A percentile compares a stretch with the other conserved stretches of the same genome.
Conservation (phyloP, 139 green algal species). For the Tetraselmis chui region DNA sequence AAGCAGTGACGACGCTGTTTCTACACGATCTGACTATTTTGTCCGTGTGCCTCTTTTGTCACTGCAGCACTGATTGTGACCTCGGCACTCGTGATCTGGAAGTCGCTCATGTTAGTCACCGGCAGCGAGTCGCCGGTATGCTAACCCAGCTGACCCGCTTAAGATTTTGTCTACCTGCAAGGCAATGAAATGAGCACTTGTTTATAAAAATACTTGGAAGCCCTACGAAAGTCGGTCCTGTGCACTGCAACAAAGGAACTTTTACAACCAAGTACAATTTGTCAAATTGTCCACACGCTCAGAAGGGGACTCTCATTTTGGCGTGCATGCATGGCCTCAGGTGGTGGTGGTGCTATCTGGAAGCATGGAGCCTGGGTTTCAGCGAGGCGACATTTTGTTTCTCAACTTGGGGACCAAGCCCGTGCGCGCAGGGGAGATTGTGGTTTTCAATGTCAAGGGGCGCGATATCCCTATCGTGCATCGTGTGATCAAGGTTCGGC, state of each 20-base stretch:
- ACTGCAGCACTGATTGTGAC: slow-evolving; percentile 85
- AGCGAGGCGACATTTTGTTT: slow-evolving; percentile 96
- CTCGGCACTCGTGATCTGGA: slow-evolving; percentile 97
- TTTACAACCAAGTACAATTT: too few relatives aligned
- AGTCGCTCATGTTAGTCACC: slow-evolving; percentile 87
- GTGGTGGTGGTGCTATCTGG: slow-evolving; percentile 96
- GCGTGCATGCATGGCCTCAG: slow-evolving; percentile 33
- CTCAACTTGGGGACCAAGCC: slow-evolving; percentile 71
- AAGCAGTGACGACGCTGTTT: neutral
- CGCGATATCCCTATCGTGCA: slow-evolving; percentile 97
- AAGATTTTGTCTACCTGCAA: neutral
- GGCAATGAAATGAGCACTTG: too few relatives aligned
- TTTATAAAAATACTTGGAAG: too few relatives aligned
- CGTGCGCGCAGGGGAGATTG: slow-evolving; percentile 64
- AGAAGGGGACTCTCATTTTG: too few relatives aligned
- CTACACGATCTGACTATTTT: neutral
- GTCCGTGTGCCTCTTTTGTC: neutral
- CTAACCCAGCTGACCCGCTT: neutral
- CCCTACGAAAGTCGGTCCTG: too few relatives aligned
- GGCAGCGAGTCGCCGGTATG: slow-evolving; percentile 87
- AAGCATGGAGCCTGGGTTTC: slow-evolving; percentile 96
- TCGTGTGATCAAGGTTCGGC: slow-evolving; percentile 85
- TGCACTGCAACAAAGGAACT: too few relatives aligned
- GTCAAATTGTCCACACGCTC: too few relatives aligned
- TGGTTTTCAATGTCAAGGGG: slow-evolving; percentile 93